These are phyloP conservation scores for Cyclanthera cordifolia DNA, from an alignment of 306 rosid species.

Conservation along the genomic window DNA sequence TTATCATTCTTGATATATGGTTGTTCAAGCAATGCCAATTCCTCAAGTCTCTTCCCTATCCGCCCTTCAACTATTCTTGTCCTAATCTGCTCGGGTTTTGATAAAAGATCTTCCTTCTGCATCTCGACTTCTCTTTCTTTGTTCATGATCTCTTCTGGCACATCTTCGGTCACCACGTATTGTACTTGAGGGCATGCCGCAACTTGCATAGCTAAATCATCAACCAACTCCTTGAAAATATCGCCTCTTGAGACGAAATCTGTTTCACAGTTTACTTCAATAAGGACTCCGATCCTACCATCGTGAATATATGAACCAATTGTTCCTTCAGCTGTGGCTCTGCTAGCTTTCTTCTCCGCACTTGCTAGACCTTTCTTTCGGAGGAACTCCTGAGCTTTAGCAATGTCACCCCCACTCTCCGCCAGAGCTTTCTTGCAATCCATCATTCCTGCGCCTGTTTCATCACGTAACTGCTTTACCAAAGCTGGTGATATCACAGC, in stretches of 20 bases:
- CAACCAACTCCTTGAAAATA: conserved; percentile 84
- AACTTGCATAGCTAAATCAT: conserved; percentile 96
- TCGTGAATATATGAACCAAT: conserved; percentile 92
- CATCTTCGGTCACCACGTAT: conserved; percentile 66
- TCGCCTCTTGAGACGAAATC: conserved; percentile 96
- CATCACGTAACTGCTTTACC: conserved; percentile 30
- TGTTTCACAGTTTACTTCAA: conserved; percentile 92
- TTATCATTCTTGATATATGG: conserved; percentile 88
- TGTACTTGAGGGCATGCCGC: conserved; percentile 94
- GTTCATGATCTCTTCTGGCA: conserved; percentile 55
- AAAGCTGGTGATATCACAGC: conserved; percentile 37
- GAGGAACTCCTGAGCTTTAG: conserved; percentile 76
- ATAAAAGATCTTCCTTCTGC: conserved; percentile 92
- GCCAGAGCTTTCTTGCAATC: conserved; percentile 87
- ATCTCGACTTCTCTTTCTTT: conserved; percentile 86
- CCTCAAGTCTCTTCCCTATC: conserved; percentile 85
- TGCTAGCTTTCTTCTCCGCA: conserved; percentile 87
- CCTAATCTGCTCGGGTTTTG: conserved; percentile 93
- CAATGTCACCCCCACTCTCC: conserved; percentile 37
- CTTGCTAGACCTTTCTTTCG: conserved; percentile 90
- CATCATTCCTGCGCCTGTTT: conserved; percentile 99
- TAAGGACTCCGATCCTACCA: conserved; percentile 76
- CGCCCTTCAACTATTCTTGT: conserved; percentile 86
- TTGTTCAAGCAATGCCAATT: conserved; percentile 87
- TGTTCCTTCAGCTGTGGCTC: conserved; percentile 92